Conservation (phyloP, 2,329 filamentous ascomycete genomes). For the Metarhizium sp. region DNA sequence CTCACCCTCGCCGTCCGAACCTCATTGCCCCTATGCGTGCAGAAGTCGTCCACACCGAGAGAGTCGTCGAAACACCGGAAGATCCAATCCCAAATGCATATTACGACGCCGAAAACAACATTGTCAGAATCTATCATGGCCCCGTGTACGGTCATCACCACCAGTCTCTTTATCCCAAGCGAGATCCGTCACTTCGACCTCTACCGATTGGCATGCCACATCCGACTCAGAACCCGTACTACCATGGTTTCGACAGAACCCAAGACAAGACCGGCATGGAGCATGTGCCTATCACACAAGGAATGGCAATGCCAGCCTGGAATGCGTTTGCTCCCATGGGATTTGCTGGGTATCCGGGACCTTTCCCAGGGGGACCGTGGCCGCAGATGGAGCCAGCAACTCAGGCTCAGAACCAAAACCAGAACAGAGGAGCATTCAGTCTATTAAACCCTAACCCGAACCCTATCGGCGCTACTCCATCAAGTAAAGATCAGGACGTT, state of each 20-base stretch:
- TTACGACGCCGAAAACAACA: slow-evolving; percentile 40
- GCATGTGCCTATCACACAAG: slow-evolving; percentile 22
- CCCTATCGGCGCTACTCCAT: slow-evolving; percentile 6
- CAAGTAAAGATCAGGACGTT: slow-evolving; percentile 14
- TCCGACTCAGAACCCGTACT: slow-evolving; percentile 33
- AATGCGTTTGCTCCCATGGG: slow-evolving; percentile 13
- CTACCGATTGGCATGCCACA: slow-evolving; percentile 34
- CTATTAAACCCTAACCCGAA: slow-evolving; percentile 1
- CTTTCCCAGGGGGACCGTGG: slow-evolving; percentile 1
- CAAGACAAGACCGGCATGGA: slow-evolving; percentile 9
- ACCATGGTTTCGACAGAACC: slow-evolving; percentile 25
- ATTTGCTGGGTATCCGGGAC: slow-evolving; percentile 9
- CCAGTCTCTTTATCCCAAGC: slow-evolving; percentile 34
- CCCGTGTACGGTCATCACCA: slow-evolving; percentile 43
- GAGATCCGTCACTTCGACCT: slow-evolving; percentile 17
- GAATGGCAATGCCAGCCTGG: slow-evolving; percentile 15
- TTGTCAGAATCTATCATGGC: slow-evolving; percentile 49
- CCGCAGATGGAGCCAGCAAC: not conserved
- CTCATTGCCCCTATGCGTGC: slow-evolving; percentile 38
- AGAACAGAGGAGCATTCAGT: slow-evolving; percentile 10
- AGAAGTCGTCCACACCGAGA: slow-evolving; percentile 44
- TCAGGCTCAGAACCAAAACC: not conserved
- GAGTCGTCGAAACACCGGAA: slow-evolving; percentile 39
- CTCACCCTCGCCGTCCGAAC: slow-evolving; percentile 28
- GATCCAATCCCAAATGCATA: slow-evolving; percentile 53